phyloP scores from a whole-genome alignment of 176 grass and related monocot species.

The Carex myosuroides region DNA sequence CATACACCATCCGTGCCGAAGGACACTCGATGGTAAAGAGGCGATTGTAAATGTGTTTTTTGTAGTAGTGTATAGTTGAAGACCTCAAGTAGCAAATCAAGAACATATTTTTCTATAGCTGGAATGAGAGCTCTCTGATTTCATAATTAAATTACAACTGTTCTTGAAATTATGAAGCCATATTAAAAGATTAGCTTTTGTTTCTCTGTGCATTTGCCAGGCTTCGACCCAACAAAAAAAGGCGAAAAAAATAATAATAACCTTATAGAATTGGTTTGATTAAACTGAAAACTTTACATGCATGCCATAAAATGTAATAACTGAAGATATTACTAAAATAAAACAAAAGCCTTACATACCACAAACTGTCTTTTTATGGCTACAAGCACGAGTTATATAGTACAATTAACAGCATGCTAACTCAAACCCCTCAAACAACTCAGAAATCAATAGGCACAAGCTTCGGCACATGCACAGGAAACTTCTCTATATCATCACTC shows the following conservation, averaged over 20 bases:
- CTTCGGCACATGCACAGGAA: constrained; percentile 62
- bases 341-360: not conserved
- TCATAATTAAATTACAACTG: not conserved
- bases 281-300: constrained; percentile 12
- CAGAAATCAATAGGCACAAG: constrained; percentile 36
- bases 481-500: constrained; percentile 39
- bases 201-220: not conserved
- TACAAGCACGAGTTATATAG: not conserved
- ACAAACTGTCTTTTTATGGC: not conserved
- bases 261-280: not conserved
- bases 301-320: not conserved
- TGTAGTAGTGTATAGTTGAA: too few species aligned
- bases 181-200: not conserved
- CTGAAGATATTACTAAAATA: not conserved
- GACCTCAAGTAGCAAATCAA: too few species aligned
- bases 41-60: too few species aligned
- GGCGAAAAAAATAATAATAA: not conserved
- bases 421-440: not conserved
- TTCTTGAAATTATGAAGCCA: not conserved
- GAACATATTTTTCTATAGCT: not conserved
- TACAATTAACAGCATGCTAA: not conserved
- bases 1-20: too few species aligned
- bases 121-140: not conserved
- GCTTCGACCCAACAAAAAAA: not conserved
- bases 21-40: too few species aligned